Base-by-base conservation (phyloP, 1,139 yeast species). In the Blastobotrys elegans region DNA sequence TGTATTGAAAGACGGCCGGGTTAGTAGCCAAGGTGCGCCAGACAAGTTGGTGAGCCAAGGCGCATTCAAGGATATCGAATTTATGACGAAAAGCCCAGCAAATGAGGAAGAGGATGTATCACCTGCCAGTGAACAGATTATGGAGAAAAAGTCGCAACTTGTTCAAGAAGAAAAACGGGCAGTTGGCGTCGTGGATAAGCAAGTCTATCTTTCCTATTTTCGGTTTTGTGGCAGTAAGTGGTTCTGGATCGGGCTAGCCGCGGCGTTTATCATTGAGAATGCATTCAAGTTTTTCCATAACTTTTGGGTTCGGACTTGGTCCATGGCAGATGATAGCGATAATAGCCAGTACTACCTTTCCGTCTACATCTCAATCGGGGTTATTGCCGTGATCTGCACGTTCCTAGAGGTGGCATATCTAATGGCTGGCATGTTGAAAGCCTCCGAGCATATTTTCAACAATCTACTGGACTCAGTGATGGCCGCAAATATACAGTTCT, bases 401-500 rank as follows among this genome's bases (percentile, higher is more conserved):
- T 69, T 80, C 18, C 45, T 72, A 13, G 81, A 89, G 66, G 79
- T 84, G 42, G 62, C 79, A 42, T 62, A 82, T 47, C 76, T 82
- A 16, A 84, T 77, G 62, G 67, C 74, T 48, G 83, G 88, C 44
- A 95, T 96, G 61, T 69, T 90, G 38, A 69, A 73, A 41, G 97
- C 97, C 4, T 83, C 97, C 2, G 78, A 83, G 60, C 74, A 72
- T 56, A 77, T 90, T 48, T 92, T 92, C 68, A 74, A 77, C 49
- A 72, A 73, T 46, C 77, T 90, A 16, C 73, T 92, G 58, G 66
- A 71, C 22, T 76, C 77, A 17, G 82, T 89, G 38, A 65, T 67
- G 58, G 77, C 82, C 53, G 94, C 97, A 1, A 85, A 76, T 58
- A 72, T 89, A 56, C 77, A 97, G 59, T 92, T 92, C 67, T 92